Percentiles rank a stretch among this genome's conserved stretches.
These are phyloP conservation scores for Xylaria curta DNA, from an alignment of 495 filamentous ascomycete species.

Conservation along the genomic window DNA sequence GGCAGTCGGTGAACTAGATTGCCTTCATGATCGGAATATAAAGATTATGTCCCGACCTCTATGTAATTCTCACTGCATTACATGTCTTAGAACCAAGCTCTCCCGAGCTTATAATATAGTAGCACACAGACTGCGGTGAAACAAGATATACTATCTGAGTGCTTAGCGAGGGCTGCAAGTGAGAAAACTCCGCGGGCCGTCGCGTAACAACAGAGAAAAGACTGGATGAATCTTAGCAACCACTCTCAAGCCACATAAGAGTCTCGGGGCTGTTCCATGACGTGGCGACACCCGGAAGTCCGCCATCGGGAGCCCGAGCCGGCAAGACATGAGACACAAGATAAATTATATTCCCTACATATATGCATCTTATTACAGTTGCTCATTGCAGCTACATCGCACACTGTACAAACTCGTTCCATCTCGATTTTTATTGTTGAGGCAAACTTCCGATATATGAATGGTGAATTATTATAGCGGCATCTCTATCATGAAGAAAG, in stretches of 20 bases:
- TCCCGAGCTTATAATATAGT: no score
- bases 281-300: constrained; percentile 11
- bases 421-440: neutral
- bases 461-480: neutral
- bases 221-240: neutral
- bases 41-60: neutral
- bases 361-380: neutral
- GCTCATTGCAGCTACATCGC: neutral
- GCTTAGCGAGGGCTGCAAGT: neutral
- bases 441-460: neutral
- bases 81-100: neutral
- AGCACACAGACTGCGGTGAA: neutral
- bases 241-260: neutral
- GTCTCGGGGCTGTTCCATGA: constrained; percentile 4
- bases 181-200: neutral
- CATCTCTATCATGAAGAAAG: neutral
- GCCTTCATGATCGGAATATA: neutral
- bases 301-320: constrained; percentile 18
- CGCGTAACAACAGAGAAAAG: neutral
- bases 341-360: neutral
- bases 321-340: neutral
- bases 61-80: neutral
- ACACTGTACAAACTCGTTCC: neutral
- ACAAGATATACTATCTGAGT: neutral
- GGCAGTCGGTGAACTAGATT: neutral